A percentile compares a stretch with the other conserved stretches of the same genome.
Evolutionary conservation across 345 rosid species (phyloP).

Genomic region (Viola odorata): DNA sequence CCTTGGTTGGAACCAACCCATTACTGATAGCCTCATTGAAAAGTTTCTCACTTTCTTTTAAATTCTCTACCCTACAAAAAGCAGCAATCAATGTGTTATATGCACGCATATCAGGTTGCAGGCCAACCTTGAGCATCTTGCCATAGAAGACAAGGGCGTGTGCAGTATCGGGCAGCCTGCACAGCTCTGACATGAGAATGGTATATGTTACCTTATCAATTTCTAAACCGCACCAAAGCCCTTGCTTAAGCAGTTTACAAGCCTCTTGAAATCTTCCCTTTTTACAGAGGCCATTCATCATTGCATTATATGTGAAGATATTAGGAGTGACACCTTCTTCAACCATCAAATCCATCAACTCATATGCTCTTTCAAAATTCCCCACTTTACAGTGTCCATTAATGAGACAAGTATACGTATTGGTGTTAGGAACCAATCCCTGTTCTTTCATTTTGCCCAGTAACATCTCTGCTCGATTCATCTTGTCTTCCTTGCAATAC

Average conservation of each 20-base stretch:
- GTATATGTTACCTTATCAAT: conserved; percentile 78
- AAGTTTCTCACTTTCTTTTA: conserved; percentile 65
- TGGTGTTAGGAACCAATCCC: conserved; percentile 60
- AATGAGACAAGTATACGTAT: conserved; percentile 66
- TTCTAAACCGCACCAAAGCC: conserved; percentile 42
- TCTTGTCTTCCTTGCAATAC: conserved; percentile 70
- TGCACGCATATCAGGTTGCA: conserved; percentile 53
- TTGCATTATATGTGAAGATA: conserved; percentile 56
- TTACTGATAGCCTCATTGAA: conserved; percentile 40
- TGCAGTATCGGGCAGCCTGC: conserved; percentile 42
- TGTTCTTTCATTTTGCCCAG: conserved; percentile 79
- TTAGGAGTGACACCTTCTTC: conserved; percentile 57
- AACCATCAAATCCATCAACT: conserved; percentile 64
- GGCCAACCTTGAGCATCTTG: conserved; percentile 60
- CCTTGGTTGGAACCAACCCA: conserved; percentile 71
- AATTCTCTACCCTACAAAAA: conserved; percentile 58
- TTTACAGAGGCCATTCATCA: conserved; percentile 56
- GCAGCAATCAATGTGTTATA: conserved; percentile 64
- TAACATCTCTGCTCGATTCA: conserved; percentile 87
- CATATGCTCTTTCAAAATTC: conserved; percentile 59
- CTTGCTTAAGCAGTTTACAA: conserved; percentile 46
- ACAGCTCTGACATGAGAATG: conserved; percentile 70
- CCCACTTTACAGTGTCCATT: conserved; percentile 72
- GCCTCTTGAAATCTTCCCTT: conserved; percentile 64
- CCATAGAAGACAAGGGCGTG: conserved; percentile 51